Evolutionary conservation across 176 grass and related monocot species (phyloP), one percentile per base, ranked within the genome.

Genomic region (Cymbopogon citratus): DNA sequence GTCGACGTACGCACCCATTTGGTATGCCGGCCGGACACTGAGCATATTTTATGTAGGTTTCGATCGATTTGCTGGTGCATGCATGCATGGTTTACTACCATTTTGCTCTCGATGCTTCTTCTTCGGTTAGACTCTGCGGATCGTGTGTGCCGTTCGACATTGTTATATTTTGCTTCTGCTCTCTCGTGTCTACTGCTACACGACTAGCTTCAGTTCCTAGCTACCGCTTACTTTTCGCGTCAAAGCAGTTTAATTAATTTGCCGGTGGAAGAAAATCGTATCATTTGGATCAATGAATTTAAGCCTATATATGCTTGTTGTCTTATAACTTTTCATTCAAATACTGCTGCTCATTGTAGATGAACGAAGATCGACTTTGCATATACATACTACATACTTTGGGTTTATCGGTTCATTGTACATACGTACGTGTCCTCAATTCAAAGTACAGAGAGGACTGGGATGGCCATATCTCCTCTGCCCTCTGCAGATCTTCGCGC

Each of bases 41-140:
- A 90, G 88, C 84, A 90, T 90, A 90, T 90, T 90, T 90, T 87
- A 86, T 90, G 88, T 90, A 86, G 80, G 68, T 87, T 60, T 84
- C 67, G 66, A 73, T 86, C 76, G 77, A 86, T 78, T 86, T 90
- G 36, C 74, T 78, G 77, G 45, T 85, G 79, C 88, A 73, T 89
- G 84, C 88, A 86, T 90, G 88, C 88, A 83, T 83, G 51, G 60
- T 78, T 81, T 71, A 41, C 56, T 27, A 34, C 26, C 46, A 74
- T 74, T 77, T 28, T 23, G 69, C 41, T 49, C 24, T 2, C 24
- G 24, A 46, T 73, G 43, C 69, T 71, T 10, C 66, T 65, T 23
- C 34, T 40, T 69, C 40, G 26, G 45, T 75, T 45, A 85, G 75
- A 36, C n/a, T 70, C 44, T 23, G 62, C 75, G 31, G 44, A 77